Percentiles rank a stretch among this genome's conserved stretches.
These are phyloP conservation scores for Zoysia matrella DNA, from an alignment of 202 grass and related monocot genomes.

Conservation along the genomic window DNA sequence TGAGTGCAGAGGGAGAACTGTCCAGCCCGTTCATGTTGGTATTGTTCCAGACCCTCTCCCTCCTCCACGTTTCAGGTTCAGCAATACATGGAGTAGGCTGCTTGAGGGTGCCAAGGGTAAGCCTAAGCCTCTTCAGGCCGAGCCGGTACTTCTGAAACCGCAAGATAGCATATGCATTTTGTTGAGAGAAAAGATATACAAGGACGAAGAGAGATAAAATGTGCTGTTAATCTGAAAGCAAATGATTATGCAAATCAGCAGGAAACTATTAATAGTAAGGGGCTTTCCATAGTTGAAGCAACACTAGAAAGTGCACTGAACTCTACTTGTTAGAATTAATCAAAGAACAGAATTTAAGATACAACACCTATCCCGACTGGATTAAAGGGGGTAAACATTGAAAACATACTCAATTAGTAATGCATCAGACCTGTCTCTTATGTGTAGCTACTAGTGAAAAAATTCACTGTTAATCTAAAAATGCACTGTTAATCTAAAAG, in stretches of 20 bases:
- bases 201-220: neutral
- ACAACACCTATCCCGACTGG: neutral
- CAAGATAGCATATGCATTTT: neutral
- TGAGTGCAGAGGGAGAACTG: slow-evolving; percentile 26
- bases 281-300: neutral
- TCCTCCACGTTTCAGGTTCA: neutral
- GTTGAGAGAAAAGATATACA: neutral
- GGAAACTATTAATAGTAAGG: neutral
- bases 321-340: neutral
- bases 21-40: slow-evolving; percentile 37
- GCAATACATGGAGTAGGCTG: slow-evolving; percentile 2
- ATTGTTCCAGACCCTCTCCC: neutral
- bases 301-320: neutral
- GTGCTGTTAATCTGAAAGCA: neutral
- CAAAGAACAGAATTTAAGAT: neutral
- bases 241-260: neutral
- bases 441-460: neutral
- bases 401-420: neutral
- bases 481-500: neutral
- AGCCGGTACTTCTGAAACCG: slow-evolving; percentile 70
- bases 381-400: neutral
- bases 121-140: slow-evolving; percentile 49
- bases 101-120: slow-evolving; percentile 19
- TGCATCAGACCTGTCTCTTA: neutral
- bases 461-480: neutral